Base-by-base conservation (phyloP, 768 basidiomycete genomes). In the Agrocybe pediades region DNA sequence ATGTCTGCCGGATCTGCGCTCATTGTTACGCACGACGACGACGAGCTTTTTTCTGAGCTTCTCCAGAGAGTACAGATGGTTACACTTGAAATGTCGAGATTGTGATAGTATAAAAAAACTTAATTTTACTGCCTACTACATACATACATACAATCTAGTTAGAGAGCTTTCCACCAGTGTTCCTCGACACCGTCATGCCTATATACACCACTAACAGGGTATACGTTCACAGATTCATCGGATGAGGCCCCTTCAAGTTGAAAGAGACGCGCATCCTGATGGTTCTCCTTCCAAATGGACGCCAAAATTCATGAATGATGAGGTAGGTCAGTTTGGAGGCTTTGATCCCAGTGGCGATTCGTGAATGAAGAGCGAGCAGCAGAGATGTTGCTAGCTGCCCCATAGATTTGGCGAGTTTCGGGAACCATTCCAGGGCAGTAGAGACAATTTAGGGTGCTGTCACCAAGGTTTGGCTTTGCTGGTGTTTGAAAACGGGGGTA, bases 281-380 rank as follows among this genome's bases (percentile, higher is more conserved):
- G 54, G 91, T 91, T 72, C 75, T 67, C 98, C 97, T 65, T 98
- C 97, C 15, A 99, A 74, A 20, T 89, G 74, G 89, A 88, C 1
- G 95, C 90, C 11, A 98, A 81, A 17, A 96, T 85, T 94, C 96
- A n/a, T n/a, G n/a, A n/a, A n/a, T n/a, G n/a, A 97, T 0, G 98
- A 74, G 0, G 86, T 86, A 25, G 88, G 80, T 27, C 90, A 87
- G 62, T 92, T 93, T 0, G 96, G 90, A 92, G 1, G 86, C 83
- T 70, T 94, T 95, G 67, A 92, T 74, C 0, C 95, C 97, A 5
- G 87, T 81, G 0, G 92, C 84, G n/a, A n/a, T n/a, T n/a, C n/a
- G n/a, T n/a, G 65, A 83, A 97, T 1, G 95, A 85, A 2, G 85
- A 84, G 13, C 96, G 85, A 0, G 95, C 93, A 2, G 79, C 79